Conservation (phyloP, 179 eudicot species). For the Silene coronaria region DNA sequence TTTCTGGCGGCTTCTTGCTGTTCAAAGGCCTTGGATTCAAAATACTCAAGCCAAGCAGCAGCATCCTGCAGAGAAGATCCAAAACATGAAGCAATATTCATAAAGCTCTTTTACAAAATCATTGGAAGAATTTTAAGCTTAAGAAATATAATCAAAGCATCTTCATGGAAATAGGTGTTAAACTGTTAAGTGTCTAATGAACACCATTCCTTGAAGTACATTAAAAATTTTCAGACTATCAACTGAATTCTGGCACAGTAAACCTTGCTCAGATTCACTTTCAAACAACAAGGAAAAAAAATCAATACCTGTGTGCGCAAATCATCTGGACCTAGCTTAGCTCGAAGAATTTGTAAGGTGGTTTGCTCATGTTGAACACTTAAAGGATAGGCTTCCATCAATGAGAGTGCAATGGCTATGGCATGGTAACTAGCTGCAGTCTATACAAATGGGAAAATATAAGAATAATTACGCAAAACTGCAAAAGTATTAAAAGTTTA, state of each 20-base stretch:
- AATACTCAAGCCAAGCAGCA: constrained; percentile 99
- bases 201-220: background rate
- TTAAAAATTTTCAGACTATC: background rate
- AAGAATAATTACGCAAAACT: constrained; percentile 15
- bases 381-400: constrained; percentile 98
- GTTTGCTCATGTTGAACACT: constrained; percentile 99
- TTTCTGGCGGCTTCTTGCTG: constrained; percentile 99
- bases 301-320: constrained; percentile 87
- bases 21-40: constrained; percentile 99
- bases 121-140: background rate
- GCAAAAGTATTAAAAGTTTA: background rate
- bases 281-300: background rate
- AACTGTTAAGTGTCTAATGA: no score
- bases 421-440: constrained; percentile 99
- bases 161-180: background rate
- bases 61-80: constrained; percentile 66
- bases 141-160: background rate
- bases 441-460: constrained; percentile 36
- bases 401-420: constrained; percentile 97
- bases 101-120: background rate
- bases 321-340: constrained; percentile 98
- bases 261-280: background rate
- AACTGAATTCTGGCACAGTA: background rate
- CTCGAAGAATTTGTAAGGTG: constrained; percentile 89
- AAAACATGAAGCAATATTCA: constrained; percentile 3